Percentiles rank a stretch among this genome's conserved stretches.
These are phyloP conservation scores for Sungouiozyma intestinalis DNA, from an alignment of 805 yeast species.

Conservation along the genomic window DNA sequence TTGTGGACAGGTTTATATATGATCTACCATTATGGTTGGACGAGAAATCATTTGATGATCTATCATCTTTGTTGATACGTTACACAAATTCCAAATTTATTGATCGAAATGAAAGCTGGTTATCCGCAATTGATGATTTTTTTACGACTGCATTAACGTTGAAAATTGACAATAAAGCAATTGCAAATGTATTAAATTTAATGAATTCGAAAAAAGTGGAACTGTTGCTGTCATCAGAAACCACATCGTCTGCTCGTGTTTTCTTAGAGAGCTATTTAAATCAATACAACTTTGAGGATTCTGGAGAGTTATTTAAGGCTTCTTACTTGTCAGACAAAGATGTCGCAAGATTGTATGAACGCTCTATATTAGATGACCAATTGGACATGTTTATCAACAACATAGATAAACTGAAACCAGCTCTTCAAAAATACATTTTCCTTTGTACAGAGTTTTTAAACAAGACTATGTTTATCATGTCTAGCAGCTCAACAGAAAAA, in stretches of 20 bases:
- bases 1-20: slow-evolving; percentile 28
- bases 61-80: slow-evolving; percentile 26
- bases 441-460: slow-evolving; percentile 11
- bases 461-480: slow-evolving; percentile 7
- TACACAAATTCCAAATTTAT: slow-evolving; percentile 25
- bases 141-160: slow-evolving; percentile 12
- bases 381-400: slow-evolving; percentile 14
- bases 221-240: slow-evolving; percentile 5
- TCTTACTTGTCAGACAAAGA: slow-evolving; percentile 30
- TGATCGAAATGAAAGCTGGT: slow-evolving; percentile 8
- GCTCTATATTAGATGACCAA: slow-evolving; percentile 14
- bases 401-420: slow-evolving; percentile 10
- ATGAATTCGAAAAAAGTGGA: slow-evolving; percentile 21
- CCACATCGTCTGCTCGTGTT: slow-evolving; percentile 7
- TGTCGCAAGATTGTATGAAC: slow-evolving; percentile 26
- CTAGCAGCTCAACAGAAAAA: slow-evolving; percentile 6
- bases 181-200: slow-evolving; percentile 26
- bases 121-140: slow-evolving; percentile 12
- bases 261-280: slow-evolving; percentile 17
- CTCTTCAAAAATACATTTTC: slow-evolving; percentile 5
- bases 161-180: slow-evolving; percentile 13
- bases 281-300: slow-evolving; percentile 21
- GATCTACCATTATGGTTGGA: slow-evolving; percentile 30
- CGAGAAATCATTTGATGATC: slow-evolving; percentile 21
- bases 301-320: slow-evolving; percentile 18